Evolutionary conservation across 1,284 basidiomycete species (phyloP), one percentile per base, ranked within the genome.

Genomic region (Agaricales sp.): DNA sequence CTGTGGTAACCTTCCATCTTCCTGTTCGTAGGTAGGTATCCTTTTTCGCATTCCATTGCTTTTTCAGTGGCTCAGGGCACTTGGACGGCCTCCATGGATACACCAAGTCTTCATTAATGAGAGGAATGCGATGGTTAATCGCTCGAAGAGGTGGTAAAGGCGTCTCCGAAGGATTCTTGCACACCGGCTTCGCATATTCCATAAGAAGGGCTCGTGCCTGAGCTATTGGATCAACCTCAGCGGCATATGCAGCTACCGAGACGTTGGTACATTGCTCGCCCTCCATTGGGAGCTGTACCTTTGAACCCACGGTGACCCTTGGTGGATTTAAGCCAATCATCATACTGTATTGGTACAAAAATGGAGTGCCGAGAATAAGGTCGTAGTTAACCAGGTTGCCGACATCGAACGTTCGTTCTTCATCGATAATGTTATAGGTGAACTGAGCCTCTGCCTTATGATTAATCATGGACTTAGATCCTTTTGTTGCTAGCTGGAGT

Each of bases 321-420:
- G n/a, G n/a, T n/a, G n/a, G n/a, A n/a, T n/a, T n/a, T n/a, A 67
- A 63, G 48, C 64, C 61, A 0, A 67, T 45, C 1, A 53, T 18
- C 1, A 64, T 54, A 2, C 55, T 50, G 43, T 59, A 48, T 37
- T 54, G 37, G 3, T 44, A 24, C 47, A 65, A 55, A 53, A 62
- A 65, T 2, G 58, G 58, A 0, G 61, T 60, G 2, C 64, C 64
- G 1, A 67, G 50, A 1, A 67, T 55, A 0, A 55, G 44, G 43
- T 67, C 62, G 48, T 66, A 66, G 0, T 55, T 47, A 44, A 64
- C 64, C 0, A 66, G 20, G 49, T 67, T 64, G 0, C 58, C 58
- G 1, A 66, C 51, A 45, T 67, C 63, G 18, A 64, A 55, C 43
- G 62, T 61, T 0, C 49, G 21, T 12, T 54, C 23, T 3, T 52